phyloP scores from a whole-genome alignment of 2,329 filamentous ascomycete genomes.

The Dothiorella sarmentorum region DNA sequence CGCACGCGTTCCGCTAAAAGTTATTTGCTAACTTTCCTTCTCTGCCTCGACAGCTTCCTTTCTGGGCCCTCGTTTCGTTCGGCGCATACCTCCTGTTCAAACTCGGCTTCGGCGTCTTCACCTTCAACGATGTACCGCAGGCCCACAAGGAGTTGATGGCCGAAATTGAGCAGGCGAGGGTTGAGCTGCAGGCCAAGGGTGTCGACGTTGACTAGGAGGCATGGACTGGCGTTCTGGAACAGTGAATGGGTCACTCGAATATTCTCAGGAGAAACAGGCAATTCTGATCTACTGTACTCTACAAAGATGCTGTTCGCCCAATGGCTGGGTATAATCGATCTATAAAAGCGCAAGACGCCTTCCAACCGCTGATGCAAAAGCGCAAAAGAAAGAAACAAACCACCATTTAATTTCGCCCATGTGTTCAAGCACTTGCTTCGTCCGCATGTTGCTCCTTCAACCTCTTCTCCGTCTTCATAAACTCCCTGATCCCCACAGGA shows the following conservation, averaged over 20 bases:
- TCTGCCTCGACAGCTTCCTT: constrained; percentile 65
- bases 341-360: neutral
- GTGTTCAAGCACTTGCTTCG: constrained; percentile 33
- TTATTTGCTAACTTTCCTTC: constrained; percentile 8
- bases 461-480: constrained; percentile 95
- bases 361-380: neutral
- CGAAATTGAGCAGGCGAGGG: constrained; percentile 75
- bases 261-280: neutral
- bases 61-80: constrained; percentile 88
- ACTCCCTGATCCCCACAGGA: constrained; percentile 89
- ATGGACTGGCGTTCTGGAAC: neutral
- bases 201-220: constrained; percentile 68
- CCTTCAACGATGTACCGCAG: constrained; percentile 92
- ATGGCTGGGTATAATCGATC: constrained; percentile 10
- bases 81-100: constrained; percentile 89
- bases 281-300: constrained; percentile 1
- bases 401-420: neutral
- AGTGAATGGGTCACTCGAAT: neutral
- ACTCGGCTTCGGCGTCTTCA: constrained; percentile 87
- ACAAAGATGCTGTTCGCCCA: neutral
- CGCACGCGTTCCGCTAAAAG: neutral
- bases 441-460: constrained; percentile 72
- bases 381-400: neutral
- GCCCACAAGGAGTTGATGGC: constrained; percentile 85
- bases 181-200: constrained; percentile 68